These are phyloP conservation scores for Auriculariales sp. DNA, from an alignment of 768 basidiomycete genomes.

Conservation along the genomic window DNA sequence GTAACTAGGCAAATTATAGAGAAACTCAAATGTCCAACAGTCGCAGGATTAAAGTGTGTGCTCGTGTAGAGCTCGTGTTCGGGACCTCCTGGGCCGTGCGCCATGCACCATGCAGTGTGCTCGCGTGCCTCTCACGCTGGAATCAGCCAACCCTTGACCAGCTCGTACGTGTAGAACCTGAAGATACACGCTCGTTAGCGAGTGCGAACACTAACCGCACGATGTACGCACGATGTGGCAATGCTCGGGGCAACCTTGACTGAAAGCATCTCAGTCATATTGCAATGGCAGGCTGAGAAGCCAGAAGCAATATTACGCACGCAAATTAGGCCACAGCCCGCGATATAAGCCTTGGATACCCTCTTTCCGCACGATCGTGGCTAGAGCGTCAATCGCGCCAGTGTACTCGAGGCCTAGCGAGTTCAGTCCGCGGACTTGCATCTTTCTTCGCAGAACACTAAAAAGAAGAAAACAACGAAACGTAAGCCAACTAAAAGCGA, in stretches of 20 bases:
- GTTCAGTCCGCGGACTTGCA: conserved; percentile 83
- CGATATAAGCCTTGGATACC: conserved; percentile 68
- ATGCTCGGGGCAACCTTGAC: conserved; percentile 89
- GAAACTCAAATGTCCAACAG: neutral
- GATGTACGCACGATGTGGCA: conserved; percentile 37
- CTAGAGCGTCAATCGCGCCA: conserved; percentile 68
- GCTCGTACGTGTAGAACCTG: conserved; percentile 64
- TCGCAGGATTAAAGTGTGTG: neutral
- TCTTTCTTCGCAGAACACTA: conserved; percentile 83
- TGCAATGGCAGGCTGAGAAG: conserved; percentile 2
- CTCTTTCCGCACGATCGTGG: conserved; percentile 53
- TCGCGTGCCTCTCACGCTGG: no score
- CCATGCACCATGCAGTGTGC: no score
- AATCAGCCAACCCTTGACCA: conserved; percentile 40
- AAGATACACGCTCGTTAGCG: neutral
- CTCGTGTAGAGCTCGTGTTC: neutral
- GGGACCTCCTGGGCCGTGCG: neutral
- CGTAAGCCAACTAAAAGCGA: no score
- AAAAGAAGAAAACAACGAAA: no score
- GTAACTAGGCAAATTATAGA: no score
- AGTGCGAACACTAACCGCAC: neutral
- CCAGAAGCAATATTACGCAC: conserved; percentile 31
- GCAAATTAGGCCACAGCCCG: conserved; percentile 80
- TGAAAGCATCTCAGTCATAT: conserved; percentile 15
- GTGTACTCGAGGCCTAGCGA: conserved; percentile 49